phyloP scores from a whole-genome alignment of 2,329 filamentous ascomycete species.

The Diaporthe eres region DNA sequence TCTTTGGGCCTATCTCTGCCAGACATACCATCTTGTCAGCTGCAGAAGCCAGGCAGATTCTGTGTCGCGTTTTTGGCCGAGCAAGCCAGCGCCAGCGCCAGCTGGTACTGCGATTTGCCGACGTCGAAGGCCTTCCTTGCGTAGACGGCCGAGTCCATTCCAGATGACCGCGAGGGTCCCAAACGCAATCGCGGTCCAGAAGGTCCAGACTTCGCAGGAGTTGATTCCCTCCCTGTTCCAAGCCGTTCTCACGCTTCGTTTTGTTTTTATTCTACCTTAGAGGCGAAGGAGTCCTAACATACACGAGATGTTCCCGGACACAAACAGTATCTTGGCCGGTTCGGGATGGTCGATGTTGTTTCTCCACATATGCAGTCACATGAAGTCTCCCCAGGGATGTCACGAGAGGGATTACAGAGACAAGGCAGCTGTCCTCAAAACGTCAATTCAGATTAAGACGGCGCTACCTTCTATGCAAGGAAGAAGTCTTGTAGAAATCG shows the following conservation, averaged over 20 bases:
- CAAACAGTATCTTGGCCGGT: neutral
- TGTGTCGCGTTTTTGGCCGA: conserved; percentile 4
- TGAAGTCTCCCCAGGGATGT: neutral
- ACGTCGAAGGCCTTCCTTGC: conserved; percentile 23
- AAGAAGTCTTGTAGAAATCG: no score
- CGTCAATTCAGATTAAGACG: no score
- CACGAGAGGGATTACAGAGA: no score
- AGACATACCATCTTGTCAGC: neutral
- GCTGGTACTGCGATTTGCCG: conserved; percentile 14
- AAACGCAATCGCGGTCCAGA: conserved; percentile 18
- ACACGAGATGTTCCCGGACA: neutral
- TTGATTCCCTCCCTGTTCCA: conserved; percentile 11
- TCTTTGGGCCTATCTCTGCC: no score
- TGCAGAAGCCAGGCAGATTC: neutral
- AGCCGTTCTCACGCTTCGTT: neutral
- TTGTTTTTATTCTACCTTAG: neutral
- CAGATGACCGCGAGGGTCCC: neutral
- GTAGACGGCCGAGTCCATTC: conserved; percentile 14
- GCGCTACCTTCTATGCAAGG: no score
- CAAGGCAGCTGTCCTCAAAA: no score
- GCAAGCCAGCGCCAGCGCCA: conserved; percentile 21
- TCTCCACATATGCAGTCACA: neutral
- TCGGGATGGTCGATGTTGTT: neutral
- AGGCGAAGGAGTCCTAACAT: neutral
- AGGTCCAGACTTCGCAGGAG: conserved; percentile 13